Evolutionary conservation across 192 early-diverging fungal species (phyloP), one percentile per base, ranked within the genome.

Genomic region (Diversispora epigaea): DNA sequence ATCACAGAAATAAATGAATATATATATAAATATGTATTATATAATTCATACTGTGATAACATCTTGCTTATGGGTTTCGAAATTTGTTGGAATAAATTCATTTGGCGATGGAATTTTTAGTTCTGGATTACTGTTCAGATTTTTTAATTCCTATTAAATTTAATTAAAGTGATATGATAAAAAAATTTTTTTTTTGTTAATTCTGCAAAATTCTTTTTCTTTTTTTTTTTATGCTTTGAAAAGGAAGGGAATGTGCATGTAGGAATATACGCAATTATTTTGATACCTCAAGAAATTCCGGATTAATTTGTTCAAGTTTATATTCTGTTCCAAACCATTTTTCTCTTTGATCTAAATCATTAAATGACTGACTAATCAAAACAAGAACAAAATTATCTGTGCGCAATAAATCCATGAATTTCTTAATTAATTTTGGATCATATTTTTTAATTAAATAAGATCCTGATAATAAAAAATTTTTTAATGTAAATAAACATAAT

Each of bases 301-400:
- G 61, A 2, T 82, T 76, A 19, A 94, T 78, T 12, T 82, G 68
- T 32, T 83, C 78, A 61, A 92, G 83, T 25, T 85, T 80, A 72
- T 96, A 97, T 58, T 92, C 88, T 1, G 92, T 91, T 11, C 85
- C 91, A 70, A 96, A 98, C 87, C 91, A 93, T 46, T 84, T 69
- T 47, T 95, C 95, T 62, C 85, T 88, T 21, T 81, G 52, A 71
- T 71, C 41, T 39, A 71, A 41, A 21, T 39, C 69, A 22, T 7
- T 45, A 54, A 71, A 71, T 8, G 80, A 75, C 25, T 80, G 78
- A 39, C 78, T 71, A 19, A 83, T 77, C 14, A 83, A 68, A 45
- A 65, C 74, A 44, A 79, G 76, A 44, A 76, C 76, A 75, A 79
- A 83, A 6, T 67, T 39, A 62, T 83, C 79, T 4, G 73, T 15